Base-by-base conservation (phyloP, 2,329 filamentous ascomycete species). In the Nemania sp. region DNA sequence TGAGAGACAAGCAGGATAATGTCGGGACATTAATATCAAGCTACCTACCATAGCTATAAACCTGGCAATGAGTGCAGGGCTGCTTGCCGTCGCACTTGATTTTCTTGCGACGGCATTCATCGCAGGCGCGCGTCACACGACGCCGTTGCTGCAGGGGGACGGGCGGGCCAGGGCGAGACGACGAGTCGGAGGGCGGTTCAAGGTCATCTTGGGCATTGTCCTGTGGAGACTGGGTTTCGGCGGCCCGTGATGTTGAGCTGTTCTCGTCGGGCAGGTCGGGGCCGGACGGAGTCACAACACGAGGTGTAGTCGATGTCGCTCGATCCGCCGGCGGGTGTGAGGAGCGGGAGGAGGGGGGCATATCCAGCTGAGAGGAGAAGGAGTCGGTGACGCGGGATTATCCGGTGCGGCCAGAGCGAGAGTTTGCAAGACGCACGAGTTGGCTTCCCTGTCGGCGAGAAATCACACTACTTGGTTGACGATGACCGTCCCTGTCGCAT, bases 41-140 rank as follows among this genome's bases (percentile, higher is more conserved):
- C 45, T 13, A 5, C 15, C 18, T 86, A 98, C 96, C 95, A 84
- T 99, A 99, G 79, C 94, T 98, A 81, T 99, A 99, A 57, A 98
- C 94, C 11, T 94, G 97, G 80, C 96, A 99, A 80, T 98, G 96
- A 0, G 94, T 98, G 81, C 93, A 96, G 10, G 93, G 93, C 78
- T 94, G 92, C 79, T 94, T 93, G 73, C 92, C 92, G 78, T 94
- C 92, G 74, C 92, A 95, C 79, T 94, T 95, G 76, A 95, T 95
- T 80, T 95, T 95, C 79, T 95, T 95, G 73, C 92, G 87, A 65
- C 92, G 87, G 77, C 92, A 95, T 65, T 77, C 76, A 67, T 94
- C 92, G 80, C 92, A 95, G 47, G 92, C 92, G 74, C 93, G 86
- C 22, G 92, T 94, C 52, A 95, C 92, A 76, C 93, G 86, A 63